Evolutionary conservation across 805 yeast species (phyloP).

Genomic region (Lipomyces chichibuensis): DNA sequence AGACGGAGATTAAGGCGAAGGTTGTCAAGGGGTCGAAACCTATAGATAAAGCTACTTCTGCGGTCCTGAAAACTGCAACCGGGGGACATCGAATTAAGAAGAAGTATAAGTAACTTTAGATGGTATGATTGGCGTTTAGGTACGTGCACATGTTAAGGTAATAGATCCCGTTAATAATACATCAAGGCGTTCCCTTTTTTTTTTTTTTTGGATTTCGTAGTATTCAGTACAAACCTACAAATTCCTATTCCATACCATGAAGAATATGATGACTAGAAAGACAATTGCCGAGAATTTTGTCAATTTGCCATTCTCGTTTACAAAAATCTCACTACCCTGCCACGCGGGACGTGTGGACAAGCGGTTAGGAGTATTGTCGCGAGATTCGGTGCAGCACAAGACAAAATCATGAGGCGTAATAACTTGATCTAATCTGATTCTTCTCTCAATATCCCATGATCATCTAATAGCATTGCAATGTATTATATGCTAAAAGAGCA

Average conservation of each 20-base stretch:
- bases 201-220: neutral
- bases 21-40: constrained; percentile 25
- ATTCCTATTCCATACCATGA: neutral
- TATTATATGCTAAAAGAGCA: neutral
- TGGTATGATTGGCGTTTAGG: neutral
- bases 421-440: constrained; percentile 30
- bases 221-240: no score
- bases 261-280: neutral
- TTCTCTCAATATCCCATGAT: neutral
- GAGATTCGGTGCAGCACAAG: neutral
- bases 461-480: neutral
- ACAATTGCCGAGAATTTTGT: neutral
- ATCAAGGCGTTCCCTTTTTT: neutral
- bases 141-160: neutral
- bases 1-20: constrained; percentile 33
- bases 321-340: neutral
- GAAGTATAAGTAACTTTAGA: neutral
- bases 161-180: neutral
- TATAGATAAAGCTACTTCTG: constrained; percentile 24
- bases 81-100: neutral
- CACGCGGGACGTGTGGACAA: neutral
- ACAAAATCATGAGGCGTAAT: neutral
- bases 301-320: neutral
- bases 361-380: neutral
- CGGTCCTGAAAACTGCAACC: constrained; percentile 11